These are phyloP conservation scores for Tuber umbilicatum DNA, from an alignment of 495 filamentous ascomycete species.

Conservation along the genomic window DNA sequence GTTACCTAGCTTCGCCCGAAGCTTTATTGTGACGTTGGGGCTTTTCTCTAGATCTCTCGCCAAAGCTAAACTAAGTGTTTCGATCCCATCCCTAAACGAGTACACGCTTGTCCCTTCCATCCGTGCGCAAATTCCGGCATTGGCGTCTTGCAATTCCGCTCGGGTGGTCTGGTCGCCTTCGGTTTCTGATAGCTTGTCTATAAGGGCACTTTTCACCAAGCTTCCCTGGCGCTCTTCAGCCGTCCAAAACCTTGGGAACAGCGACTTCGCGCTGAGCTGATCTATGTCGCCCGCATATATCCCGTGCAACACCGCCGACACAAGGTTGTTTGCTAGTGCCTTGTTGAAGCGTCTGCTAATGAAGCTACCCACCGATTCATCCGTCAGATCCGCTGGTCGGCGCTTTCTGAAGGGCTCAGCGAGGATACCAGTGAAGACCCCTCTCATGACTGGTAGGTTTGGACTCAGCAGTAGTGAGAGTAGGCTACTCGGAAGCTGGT, in stretches of 20 bases:
- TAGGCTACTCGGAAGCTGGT: slow-evolving; percentile 55
- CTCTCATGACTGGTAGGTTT: slow-evolving; percentile 60
- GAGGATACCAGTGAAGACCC: slow-evolving; percentile 44
- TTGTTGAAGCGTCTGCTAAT: slow-evolving; percentile 53
- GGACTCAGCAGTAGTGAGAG: slow-evolving; percentile 42
- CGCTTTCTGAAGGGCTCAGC: slow-evolving; percentile 44
- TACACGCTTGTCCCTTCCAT: slow-evolving; percentile 49
- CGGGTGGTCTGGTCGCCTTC: slow-evolving; percentile 22
- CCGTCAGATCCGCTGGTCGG: slow-evolving; percentile 43
- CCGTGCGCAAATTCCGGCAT: slow-evolving; percentile 19
- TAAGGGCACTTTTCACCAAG: slow-evolving; percentile 19
- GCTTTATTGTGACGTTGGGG: slow-evolving; percentile 53
- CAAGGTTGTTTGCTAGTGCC: slow-evolving; percentile 61
- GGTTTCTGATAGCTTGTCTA: slow-evolving; percentile 12
- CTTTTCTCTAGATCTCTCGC: slow-evolving; percentile 45
- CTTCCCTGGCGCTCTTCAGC: slow-evolving; percentile 47
- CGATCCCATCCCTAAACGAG: slow-evolving; percentile 57
- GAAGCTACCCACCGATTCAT: slow-evolving; percentile 71
- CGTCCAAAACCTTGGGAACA: slow-evolving; percentile 53
- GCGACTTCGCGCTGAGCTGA: slow-evolving; percentile 62
- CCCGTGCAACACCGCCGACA: slow-evolving; percentile 76
- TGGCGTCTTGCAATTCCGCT: slow-evolving; percentile 23
- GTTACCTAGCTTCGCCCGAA: slow-evolving; percentile 43
- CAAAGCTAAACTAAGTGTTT: slow-evolving; percentile 50
- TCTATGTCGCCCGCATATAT: slow-evolving; percentile 91